These are phyloP conservation scores for Torulaspora globosa DNA, from an alignment of 1,139 yeast species.

Conservation along the genomic window DNA sequence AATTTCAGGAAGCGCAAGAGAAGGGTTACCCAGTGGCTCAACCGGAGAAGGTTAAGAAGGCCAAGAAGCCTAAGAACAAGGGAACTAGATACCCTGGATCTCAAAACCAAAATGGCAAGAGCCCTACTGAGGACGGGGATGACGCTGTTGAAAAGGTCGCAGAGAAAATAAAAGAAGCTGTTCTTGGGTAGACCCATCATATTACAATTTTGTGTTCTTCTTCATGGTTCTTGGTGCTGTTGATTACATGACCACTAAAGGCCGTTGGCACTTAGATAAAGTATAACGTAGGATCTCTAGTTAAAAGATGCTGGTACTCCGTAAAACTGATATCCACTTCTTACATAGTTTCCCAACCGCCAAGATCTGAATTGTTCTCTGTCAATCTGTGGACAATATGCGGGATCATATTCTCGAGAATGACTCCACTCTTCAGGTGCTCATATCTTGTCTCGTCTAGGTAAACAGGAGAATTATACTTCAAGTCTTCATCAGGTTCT, in stretches of 20 bases:
- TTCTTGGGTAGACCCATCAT: conserved; percentile 20
- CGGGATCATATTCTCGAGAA: conserved; percentile 79
- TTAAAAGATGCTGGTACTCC: neutral
- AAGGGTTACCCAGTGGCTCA: conserved; percentile 83
- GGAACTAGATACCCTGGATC: conserved; percentile 80
- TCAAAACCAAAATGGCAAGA: conserved; percentile 10
- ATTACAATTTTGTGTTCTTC: neutral
- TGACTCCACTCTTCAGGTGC: conserved; percentile 58
- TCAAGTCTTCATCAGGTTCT: conserved; percentile 71
- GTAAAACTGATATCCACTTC: neutral
- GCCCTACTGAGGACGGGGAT: conserved; percentile 6
- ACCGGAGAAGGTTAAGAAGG: conserved; percentile 58
- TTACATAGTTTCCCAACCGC: conserved; percentile 93
- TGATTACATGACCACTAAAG: neutral
- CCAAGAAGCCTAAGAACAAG: conserved; percentile 75
- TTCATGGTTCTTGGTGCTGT: neutral
- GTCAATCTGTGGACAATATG: conserved; percentile 74
- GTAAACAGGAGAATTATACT: conserved; percentile 68
- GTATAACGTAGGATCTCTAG: neutral
- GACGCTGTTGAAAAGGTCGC: conserved; percentile 33
- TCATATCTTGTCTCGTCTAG: conserved; percentile 63
- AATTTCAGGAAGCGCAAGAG: conserved; percentile 67
- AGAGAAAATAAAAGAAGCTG: conserved; percentile 38
- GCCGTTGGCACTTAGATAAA: conserved; percentile 3
- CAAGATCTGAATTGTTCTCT: conserved; percentile 75